These are phyloP conservation scores for Phyllosticta capitalensis DNA, from an alignment of 2,329 filamentous ascomycete species.

Conservation along the genomic window DNA sequence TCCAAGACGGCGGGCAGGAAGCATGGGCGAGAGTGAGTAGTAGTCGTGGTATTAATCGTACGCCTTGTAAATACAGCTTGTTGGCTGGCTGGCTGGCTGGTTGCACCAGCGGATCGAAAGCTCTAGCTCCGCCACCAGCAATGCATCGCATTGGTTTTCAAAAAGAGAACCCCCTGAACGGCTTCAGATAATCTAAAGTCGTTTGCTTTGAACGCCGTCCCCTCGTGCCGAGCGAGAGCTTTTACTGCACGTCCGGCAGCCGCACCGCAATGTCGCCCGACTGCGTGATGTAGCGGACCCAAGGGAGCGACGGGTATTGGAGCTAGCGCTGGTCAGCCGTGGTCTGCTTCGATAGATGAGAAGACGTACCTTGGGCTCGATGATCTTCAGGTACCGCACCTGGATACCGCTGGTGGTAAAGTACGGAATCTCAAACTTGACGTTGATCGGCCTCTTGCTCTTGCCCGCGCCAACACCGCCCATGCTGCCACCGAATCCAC, in stretches of 20 bases:
- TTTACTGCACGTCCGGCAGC: slow-evolving; percentile 75
- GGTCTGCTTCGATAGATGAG: background rate
- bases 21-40: no score
- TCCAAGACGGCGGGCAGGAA: no score
- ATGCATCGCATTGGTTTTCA: background rate
- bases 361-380: slow-evolving; percentile 82
- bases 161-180: background rate
- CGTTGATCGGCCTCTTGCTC: slow-evolving; percentile 91
- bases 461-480: slow-evolving; percentile 74
- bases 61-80: background rate
- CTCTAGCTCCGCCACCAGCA: background rate
- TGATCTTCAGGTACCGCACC: slow-evolving; percentile 97
- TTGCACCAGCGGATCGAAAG: no score
- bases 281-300: slow-evolving; percentile 98
- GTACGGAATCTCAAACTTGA: slow-evolving; percentile 99
- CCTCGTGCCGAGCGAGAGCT: background rate
- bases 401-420: slow-evolving; percentile 99
- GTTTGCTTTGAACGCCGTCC: background rate
- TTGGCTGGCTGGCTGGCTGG: no score
- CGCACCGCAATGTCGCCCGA: slow-evolving; percentile 93
- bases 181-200: background rate
- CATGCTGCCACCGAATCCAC: slow-evolving; percentile 94
- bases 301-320: slow-evolving; percentile 95
- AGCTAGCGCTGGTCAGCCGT: slow-evolving; percentile 44
- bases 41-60: background rate